Percentiles rank a stretch among this genome's conserved stretches.
Conservation (phyloP, 768 basidiomycete species). For the Mycena galopus region DNA sequence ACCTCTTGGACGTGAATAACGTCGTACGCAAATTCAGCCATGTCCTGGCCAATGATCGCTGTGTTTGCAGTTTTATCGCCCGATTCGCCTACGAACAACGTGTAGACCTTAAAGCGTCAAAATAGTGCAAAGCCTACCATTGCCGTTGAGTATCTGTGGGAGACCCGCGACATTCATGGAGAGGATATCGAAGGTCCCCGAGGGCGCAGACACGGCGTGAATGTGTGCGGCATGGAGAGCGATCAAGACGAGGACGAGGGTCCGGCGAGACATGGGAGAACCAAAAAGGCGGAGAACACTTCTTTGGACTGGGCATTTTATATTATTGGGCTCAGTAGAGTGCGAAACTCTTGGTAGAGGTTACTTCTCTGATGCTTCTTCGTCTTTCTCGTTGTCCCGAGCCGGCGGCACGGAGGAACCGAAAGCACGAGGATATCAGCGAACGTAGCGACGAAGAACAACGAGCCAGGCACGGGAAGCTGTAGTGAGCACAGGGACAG, state of each 20-base stretch:
- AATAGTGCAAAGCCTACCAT: background rate
- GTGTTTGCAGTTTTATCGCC: conserved; percentile 31
- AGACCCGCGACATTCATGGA: conserved; percentile 38
- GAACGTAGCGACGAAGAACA: background rate
- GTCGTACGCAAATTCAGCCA: conserved; percentile 22
- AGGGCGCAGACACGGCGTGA: conserved; percentile 14
- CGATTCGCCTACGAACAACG: conserved; percentile 13
- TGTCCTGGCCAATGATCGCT: conserved; percentile 22
- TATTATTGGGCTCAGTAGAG: background rate
- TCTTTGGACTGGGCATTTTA: background rate
- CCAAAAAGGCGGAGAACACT: background rate
- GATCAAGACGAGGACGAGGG: background rate
- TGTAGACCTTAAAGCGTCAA: background rate
- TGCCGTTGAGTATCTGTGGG: conserved; percentile 28
- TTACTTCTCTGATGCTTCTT: too few relatives aligned
- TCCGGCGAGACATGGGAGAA: background rate
- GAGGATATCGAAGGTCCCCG: conserved; percentile 30
- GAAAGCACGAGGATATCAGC: background rate
- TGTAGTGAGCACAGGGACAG: too few relatives aligned
- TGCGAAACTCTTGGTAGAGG: background rate
- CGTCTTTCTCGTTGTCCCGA: background rate
- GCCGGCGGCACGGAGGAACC: background rate
- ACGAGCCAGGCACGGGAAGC: background rate
- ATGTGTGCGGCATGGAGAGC: background rate
- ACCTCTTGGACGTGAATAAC: conserved; percentile 37